These are phyloP conservation scores for Pythium brassicae DNA, from an alignment of 352 stramenopile genomes.

Conservation along the genomic window DNA sequence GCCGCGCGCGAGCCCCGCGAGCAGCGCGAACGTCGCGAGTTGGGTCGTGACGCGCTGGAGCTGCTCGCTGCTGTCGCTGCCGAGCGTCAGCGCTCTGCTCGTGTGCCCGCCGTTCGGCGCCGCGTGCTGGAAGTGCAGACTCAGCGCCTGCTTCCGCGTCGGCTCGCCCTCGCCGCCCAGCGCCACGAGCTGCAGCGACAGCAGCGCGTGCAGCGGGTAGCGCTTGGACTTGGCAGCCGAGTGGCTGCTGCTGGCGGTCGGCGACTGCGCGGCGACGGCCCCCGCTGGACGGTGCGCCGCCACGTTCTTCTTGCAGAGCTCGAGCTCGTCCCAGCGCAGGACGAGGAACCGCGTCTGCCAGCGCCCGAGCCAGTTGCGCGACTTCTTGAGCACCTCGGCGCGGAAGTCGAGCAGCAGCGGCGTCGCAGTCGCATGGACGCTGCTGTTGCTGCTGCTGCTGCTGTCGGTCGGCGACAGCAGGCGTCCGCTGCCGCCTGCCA, in stretches of 20 bases:
- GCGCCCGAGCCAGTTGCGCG: slow-evolving; percentile 56
- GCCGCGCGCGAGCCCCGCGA: slow-evolving; percentile 36
- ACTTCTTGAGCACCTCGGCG: slow-evolving; percentile 59
- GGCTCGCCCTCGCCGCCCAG: slow-evolving; percentile 45
- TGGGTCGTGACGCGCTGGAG: slow-evolving; percentile 35
- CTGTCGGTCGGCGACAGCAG: slow-evolving; percentile 5
- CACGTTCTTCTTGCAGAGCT: slow-evolving; percentile 39
- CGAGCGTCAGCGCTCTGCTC: slow-evolving; percentile 49
- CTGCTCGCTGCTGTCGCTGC: slow-evolving; percentile 28
- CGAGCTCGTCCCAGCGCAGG: slow-evolving; percentile 47
- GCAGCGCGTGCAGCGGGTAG: slow-evolving; percentile 42
- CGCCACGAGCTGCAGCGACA: slow-evolving; percentile 47
- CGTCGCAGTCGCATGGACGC: slow-evolving; percentile 5
- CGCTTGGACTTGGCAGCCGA: slow-evolving; percentile 22
- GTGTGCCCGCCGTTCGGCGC: slow-evolving; percentile 25
- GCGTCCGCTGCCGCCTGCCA: too few species aligned
- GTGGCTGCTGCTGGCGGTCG: not conserved
- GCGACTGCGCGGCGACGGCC: not conserved
- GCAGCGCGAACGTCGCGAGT: slow-evolving; percentile 53
- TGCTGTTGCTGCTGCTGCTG: slow-evolving; percentile 9
- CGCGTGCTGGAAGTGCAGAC: slow-evolving; percentile 48
- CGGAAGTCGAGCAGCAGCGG: slow-evolving; percentile 39
- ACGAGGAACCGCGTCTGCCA: slow-evolving; percentile 45
- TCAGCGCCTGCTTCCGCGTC: slow-evolving; percentile 37
- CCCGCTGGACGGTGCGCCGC: too few species aligned